Evolutionary conservation across 768 basidiomycete species (phyloP).

Genomic region (Suillus hirtellus): DNA sequence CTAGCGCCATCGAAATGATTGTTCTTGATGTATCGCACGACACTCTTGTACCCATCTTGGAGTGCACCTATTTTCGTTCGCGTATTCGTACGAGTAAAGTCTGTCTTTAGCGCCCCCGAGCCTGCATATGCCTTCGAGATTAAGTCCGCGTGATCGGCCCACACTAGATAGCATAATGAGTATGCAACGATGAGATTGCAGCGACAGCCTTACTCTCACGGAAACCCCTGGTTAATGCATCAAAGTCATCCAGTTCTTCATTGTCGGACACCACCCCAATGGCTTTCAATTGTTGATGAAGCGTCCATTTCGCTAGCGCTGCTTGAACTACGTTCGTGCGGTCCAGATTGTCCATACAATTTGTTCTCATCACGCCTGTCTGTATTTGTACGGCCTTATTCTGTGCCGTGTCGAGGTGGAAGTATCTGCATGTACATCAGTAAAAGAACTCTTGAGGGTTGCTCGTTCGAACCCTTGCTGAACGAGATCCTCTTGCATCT

Average conservation of each 20-base stretch:
- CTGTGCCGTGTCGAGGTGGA: slow-evolving; percentile 59
- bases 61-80: slow-evolving; percentile 77
- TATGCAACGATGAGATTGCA: slow-evolving; percentile 7
- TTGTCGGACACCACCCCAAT: slow-evolving; percentile 70
- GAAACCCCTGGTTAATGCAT: slow-evolving; percentile 78
- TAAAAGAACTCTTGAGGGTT: neutral
- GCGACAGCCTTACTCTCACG: slow-evolving; percentile 69
- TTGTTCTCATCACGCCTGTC: slow-evolving; percentile 81
- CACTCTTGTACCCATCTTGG: slow-evolving; percentile 85
- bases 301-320: slow-evolving; percentile 81
- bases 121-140: slow-evolving; percentile 92
- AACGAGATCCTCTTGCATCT: slow-evolving; percentile 66
- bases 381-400: slow-evolving; percentile 59
- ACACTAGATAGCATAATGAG: slow-evolving; percentile 57
- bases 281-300: slow-evolving; percentile 74
- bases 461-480: slow-evolving; percentile 55
- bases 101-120: slow-evolving; percentile 93
- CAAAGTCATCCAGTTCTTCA: slow-evolving; percentile 80
- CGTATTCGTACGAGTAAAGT: slow-evolving; percentile 93
- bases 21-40: slow-evolving; percentile 88
- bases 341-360: slow-evolving; percentile 98
- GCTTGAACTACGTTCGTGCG: slow-evolving; percentile 97
- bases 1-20: slow-evolving; percentile 95
- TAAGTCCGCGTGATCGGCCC: slow-evolving; percentile 94
- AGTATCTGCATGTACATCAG: slow-evolving; percentile 58